Percentiles rank a stretch among this genome's conserved stretches.
These are phyloP conservation scores for Zygosaccharomyces pseudobailii DNA, from an alignment of 1,139 yeast species.

Conservation along the genomic window DNA sequence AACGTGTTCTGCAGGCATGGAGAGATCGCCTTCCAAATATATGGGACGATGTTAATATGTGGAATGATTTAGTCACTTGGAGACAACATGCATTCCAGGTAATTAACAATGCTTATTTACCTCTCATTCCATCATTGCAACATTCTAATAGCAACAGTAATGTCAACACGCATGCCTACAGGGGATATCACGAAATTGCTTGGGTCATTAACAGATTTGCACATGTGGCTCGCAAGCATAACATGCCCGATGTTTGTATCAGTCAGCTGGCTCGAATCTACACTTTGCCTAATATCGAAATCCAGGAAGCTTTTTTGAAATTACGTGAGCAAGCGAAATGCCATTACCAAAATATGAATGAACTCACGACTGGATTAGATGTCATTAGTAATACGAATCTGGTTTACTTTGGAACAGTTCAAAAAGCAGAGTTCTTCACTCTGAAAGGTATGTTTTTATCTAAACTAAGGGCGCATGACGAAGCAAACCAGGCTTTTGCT, in stretches of 20 bases:
- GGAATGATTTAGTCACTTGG: conserved; percentile 99
- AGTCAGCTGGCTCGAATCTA: conserved; percentile 90
- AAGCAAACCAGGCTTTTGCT: conserved; percentile 96
- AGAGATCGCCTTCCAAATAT: conserved; percentile 91
- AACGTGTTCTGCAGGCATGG: conserved; percentile 95
- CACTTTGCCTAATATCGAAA: conserved; percentile 94
- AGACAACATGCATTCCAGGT: conserved; percentile 97
- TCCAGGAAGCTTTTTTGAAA: conserved; percentile 95
- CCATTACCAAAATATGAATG: conserved; percentile 83
- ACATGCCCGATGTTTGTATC: conserved; percentile 95
- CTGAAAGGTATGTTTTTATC: conserved; percentile 97
- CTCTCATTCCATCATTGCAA: conserved; percentile 81
- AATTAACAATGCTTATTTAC: conserved; percentile 91
- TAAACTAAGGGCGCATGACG: conserved; percentile 81
- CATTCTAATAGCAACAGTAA: conserved; percentile 65
- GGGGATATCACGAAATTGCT: conserved; percentile 98
- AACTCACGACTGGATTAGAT: conserved; percentile 88
- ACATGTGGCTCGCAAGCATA: conserved; percentile 94
- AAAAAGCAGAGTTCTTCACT: conserved; percentile 95
- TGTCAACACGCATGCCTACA: conserved; percentile 86
- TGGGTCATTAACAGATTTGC: conserved; percentile 99
- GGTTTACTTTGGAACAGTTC: conserved; percentile 94
- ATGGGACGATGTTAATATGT: conserved; percentile 96
- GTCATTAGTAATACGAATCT: conserved; percentile 94
- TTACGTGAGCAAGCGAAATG: conserved; percentile 96